phyloP scores from a whole-genome alignment of 2,329 filamentous ascomycete genomes.

The Stachybotrys echinatus region DNA sequence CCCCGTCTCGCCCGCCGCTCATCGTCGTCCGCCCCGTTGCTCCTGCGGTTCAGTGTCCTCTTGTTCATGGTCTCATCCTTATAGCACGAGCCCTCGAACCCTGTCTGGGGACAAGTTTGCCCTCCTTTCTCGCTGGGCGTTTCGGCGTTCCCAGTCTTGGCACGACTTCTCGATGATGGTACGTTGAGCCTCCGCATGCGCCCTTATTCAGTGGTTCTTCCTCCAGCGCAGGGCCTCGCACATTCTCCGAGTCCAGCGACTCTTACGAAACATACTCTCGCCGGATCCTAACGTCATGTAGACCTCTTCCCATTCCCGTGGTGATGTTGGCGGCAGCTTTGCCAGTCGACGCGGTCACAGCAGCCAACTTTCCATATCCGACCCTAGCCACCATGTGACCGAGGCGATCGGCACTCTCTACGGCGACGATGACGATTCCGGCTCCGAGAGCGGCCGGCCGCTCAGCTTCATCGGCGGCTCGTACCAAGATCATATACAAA shows the following conservation, averaged over 20 bases:
- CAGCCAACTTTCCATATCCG: conserved; percentile 65
- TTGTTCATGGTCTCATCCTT: background rate
- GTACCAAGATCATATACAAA: conserved; percentile 45
- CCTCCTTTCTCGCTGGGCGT: background rate
- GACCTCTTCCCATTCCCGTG: conserved; percentile 54
- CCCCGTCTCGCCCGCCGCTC: conserved; percentile 9
- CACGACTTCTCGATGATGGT: conserved; percentile 44
- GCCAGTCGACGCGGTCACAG: conserved; percentile 53
- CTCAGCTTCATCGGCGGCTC: conserved; percentile 65
- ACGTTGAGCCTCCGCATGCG: conserved; percentile 20
- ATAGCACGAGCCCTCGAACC: background rate
- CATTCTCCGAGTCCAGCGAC: too few relatives aligned
- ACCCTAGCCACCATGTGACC: conserved; percentile 89
- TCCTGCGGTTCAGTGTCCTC: background rate
- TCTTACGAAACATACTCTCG: too few relatives aligned
- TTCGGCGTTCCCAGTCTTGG: conserved; percentile 26
- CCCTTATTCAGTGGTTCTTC: too few relatives aligned
- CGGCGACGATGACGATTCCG: conserved; percentile 65
- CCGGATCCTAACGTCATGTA: conserved; percentile 16
- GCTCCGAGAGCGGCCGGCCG: conserved; percentile 53
- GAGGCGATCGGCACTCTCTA: conserved; percentile 91
- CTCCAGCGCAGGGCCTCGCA: too few relatives aligned
- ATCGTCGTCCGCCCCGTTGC: conserved; percentile 12
- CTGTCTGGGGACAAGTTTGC: background rate
- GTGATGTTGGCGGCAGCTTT: conserved; percentile 52